Percentiles rank a stretch among this genome's conserved stretches.
phyloP scores from a whole-genome alignment of 2,329 filamentous ascomycete genomes.

The Xylariales sp. region DNA sequence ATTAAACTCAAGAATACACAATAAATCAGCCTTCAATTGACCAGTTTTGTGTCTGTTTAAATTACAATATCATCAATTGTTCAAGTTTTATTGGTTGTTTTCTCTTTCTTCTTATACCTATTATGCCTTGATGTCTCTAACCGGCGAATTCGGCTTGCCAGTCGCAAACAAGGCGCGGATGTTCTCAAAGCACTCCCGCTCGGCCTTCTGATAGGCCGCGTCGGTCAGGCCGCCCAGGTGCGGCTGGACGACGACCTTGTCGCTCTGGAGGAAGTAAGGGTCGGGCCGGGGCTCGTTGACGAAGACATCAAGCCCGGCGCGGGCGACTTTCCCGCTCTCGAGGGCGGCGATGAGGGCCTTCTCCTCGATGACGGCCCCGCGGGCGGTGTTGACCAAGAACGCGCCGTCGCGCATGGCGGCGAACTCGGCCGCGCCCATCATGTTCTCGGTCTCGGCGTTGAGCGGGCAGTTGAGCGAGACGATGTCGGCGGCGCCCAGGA shows the following conservation, averaged over 20 bases:
- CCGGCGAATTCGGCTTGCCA: conserved; percentile 32
- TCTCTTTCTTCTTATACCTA: too few species aligned
- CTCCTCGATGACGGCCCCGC: background rate
- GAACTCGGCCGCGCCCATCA: background rate
- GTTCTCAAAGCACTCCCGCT: conserved; percentile 42
- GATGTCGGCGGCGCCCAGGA: conserved; percentile 36
- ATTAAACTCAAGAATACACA: too few species aligned
- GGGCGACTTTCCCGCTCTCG: background rate
- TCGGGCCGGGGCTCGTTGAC: conserved; percentile 1
- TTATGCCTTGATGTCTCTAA: too few species aligned
- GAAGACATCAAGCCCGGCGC: background rate
- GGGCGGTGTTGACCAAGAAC: background rate
- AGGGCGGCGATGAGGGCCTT: background rate
- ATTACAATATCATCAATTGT: too few species aligned
- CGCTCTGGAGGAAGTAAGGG: conserved; percentile 30
- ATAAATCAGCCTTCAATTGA: too few species aligned
- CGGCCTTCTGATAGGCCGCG: conserved; percentile 35
- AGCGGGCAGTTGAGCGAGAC: conserved; percentile 25
- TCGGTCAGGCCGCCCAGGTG: conserved; percentile 41
- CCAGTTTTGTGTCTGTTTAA: too few species aligned
- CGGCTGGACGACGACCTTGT: conserved; percentile 38
- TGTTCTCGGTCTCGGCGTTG: background rate
- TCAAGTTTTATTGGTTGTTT: too few species aligned
- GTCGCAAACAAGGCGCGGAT: conserved; percentile 32
- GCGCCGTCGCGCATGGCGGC: background rate